A percentile compares a stretch with the other conserved stretches of the same genome.
These are phyloP conservation scores for Scopulariopsis brevicaulis DNA, from an alignment of 2,329 filamentous ascomycete genomes.

Conservation along the genomic window DNA sequence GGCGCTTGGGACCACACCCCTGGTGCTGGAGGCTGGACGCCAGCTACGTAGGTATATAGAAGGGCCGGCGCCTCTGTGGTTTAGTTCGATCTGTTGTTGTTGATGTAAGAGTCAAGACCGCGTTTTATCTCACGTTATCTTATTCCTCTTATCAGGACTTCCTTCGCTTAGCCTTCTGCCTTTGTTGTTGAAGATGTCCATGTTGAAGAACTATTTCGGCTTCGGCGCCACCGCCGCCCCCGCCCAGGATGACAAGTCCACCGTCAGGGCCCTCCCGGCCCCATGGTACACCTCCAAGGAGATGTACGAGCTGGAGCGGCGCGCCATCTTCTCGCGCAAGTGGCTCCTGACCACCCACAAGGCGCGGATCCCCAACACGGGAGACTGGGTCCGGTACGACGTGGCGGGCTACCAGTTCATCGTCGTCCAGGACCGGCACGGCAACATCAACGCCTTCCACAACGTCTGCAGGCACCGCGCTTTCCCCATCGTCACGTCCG, in stretches of 20 bases:
- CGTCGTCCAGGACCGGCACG: conserved; percentile 34
- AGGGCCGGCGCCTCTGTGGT: not conserved
- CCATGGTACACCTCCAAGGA: conserved; percentile 40
- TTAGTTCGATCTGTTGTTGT: not conserved
- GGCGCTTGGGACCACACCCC: conserved; percentile 1
- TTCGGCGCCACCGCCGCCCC: conserved; percentile 14
- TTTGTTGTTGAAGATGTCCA: conserved; percentile 12
- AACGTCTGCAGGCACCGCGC: conserved; percentile 52
- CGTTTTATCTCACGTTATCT: not conserved
- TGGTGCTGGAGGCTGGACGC: not conserved
- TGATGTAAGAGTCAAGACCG: not conserved
- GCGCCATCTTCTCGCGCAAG: conserved; percentile 44
- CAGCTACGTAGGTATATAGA: conserved; percentile 9
- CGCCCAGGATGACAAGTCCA: conserved; percentile 12
- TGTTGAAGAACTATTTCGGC: conserved; percentile 25
- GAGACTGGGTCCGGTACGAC: conserved; percentile 44
- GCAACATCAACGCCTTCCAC: conserved; percentile 46
- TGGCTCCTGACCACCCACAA: conserved; percentile 45
- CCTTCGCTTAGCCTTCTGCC: not conserved
- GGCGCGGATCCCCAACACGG: conserved; percentile 33
- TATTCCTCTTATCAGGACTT: not conserved
- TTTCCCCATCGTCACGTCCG: conserved; percentile 42
- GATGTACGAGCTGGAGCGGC: conserved; percentile 44
- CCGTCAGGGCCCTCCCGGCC: conserved; percentile 26
- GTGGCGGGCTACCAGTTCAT: conserved; percentile 45